Evolutionary conservation across 108 stramenopile genomes (phyloP), one percentile per base, ranked within the genome.

Genomic region (Nitzschia sp.): DNA sequence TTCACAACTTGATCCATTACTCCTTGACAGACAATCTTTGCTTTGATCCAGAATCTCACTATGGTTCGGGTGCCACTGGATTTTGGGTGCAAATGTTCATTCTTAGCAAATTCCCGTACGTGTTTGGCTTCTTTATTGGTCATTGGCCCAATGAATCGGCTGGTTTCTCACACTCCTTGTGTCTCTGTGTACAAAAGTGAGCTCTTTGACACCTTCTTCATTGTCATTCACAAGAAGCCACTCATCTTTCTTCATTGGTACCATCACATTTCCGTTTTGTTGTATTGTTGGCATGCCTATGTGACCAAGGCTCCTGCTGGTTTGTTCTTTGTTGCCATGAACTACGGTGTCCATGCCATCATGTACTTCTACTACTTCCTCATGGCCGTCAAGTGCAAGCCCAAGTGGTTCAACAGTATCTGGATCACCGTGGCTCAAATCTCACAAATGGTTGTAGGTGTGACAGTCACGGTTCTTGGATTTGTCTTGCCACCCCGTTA

Each of bases 281-380:
- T 96, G 9, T 98, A 93, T 82, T 95, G 93, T 80, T 98, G 95
- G 95, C 88, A 93, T 76, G 83, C 91, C 41, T 98, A 97, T 78
- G 92, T 86, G 19, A 82, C 83, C 63, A 82, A 85, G 58, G 70
- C 86, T 41, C 84, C 93, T 57, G 66, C 78, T 14, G 97, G 96
- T 22, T 72, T 98, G 42, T 95, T 95, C 86, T 98, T 97, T 76
- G 87, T 92, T 10, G 89, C 87, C 3, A 98, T 99, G 97, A 99
- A 99, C 77, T 99, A 97, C 82, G 73, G 83, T 12, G 99, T 98
- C 56, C 99, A 99, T 70, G 94, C 97, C 43, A 80, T 97, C 69
- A 99, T 99, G 98, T 99, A 99, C 88, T 84, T 88, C 43, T 99
- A 99, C 76, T 99, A 97, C 88, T 94, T 89, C 51, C 79, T 98